Conservation (phyloP, 2,329 filamentous ascomycete genomes). For the Aspergillus aculeatinus region DNA sequence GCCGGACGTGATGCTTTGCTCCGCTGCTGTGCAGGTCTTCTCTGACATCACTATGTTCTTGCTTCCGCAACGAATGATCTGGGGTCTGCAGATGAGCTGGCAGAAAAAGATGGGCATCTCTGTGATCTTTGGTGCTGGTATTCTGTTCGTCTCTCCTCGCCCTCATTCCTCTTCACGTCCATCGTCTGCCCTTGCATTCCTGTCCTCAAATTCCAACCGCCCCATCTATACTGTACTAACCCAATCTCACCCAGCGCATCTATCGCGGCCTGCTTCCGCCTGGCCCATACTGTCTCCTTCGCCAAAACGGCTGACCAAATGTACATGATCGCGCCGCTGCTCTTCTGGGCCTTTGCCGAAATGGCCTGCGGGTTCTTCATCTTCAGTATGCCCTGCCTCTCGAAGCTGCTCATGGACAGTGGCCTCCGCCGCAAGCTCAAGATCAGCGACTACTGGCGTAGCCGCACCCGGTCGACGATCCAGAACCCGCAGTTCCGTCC, state of each 20-base stretch:
- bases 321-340: constrained; percentile 40
- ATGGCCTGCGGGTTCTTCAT: constrained; percentile 51
- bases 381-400: constrained; percentile 40
- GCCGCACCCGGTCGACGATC: not conserved
- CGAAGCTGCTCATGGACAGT: constrained; percentile 37
- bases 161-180: not conserved
- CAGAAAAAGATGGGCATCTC: constrained; percentile 34
- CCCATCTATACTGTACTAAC: not conserved
- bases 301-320: constrained; percentile 24
- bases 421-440: constrained; percentile 5
- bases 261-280: constrained; percentile 41
- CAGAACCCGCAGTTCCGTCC: not conserved
- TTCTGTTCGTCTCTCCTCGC: constrained; percentile 27
- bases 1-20: constrained; percentile 28
- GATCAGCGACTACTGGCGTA: not conserved
- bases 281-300: constrained; percentile 23
- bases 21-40: constrained; percentile 33
- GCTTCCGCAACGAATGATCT: constrained; percentile 39
- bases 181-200: too few species aligned
- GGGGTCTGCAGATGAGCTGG: constrained; percentile 31
- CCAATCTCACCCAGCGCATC: constrained; percentile 35
- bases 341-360: constrained; percentile 48
- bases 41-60: constrained; percentile 36
- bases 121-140: constrained; percentile 34
- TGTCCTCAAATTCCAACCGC: not conserved